Evolutionary conservation across 306 rosid species (phyloP).

Genomic region (Lathyrus tuberosus): DNA sequence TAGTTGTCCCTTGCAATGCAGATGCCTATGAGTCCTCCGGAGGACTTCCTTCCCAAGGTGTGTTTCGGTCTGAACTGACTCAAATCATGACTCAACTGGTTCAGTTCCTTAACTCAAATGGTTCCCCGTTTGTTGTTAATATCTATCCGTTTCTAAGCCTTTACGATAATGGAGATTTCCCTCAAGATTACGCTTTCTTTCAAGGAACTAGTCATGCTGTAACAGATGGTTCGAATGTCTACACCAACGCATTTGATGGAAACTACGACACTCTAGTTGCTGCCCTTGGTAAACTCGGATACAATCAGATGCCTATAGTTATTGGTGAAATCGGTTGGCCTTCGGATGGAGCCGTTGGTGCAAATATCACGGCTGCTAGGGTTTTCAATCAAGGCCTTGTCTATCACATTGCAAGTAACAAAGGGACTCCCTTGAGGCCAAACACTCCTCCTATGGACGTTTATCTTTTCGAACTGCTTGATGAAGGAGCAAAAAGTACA

Average conservation of each 20-base stretch:
- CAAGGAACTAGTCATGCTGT: slow-evolving; percentile 88
- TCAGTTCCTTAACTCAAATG: slow-evolving; percentile 83
- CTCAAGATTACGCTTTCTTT: slow-evolving; percentile 93
- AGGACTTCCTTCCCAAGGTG: slow-evolving; percentile 85
- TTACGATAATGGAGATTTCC: slow-evolving; percentile 76
- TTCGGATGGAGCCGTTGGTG: slow-evolving; percentile 80
- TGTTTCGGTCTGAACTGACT: slow-evolving; percentile 77
- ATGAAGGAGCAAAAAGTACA: slow-evolving; percentile 86
- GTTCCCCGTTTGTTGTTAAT: slow-evolving; percentile 90
- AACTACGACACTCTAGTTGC: slow-evolving; percentile 85
- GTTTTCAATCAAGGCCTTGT: slow-evolving; percentile 91
- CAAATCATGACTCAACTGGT: slow-evolving; percentile 77
- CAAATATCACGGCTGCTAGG: slow-evolving; percentile 84
- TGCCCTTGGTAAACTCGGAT: slow-evolving; percentile 84
- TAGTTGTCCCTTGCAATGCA: slow-evolving; percentile 97
- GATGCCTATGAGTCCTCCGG: slow-evolving; percentile 78
- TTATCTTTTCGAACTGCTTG: slow-evolving; percentile 75
- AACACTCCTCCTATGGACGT: slow-evolving; percentile 69
- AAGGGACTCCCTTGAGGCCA: slow-evolving; percentile 92
- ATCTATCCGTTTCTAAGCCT: slow-evolving; percentile 96
- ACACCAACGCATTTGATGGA: slow-evolving; percentile 95
- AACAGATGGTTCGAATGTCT: slow-evolving; percentile 78
- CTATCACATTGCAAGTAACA: slow-evolving; percentile 61
- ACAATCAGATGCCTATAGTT: slow-evolving; percentile 85
- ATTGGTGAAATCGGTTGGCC: slow-evolving; percentile 98